Base-by-base conservation (phyloP, 345 rosid genomes). In the Lumnitzera racemosa region DNA sequence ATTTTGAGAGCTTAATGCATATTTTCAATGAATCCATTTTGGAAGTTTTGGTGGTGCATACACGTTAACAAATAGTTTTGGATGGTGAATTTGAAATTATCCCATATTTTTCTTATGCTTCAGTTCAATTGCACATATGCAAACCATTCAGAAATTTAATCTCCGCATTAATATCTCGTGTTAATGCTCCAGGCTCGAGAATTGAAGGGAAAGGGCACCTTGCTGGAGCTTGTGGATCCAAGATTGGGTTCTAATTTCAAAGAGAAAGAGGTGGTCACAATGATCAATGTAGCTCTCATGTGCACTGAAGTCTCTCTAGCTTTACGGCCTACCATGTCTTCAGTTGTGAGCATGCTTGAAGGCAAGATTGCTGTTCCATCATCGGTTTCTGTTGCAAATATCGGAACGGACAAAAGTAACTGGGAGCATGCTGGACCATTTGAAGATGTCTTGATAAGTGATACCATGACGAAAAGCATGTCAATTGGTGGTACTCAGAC, bases 401-500 rank as follows among this genome's bases (percentile, higher is more conserved):
- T 7, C 43, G 7, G 7, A 36, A 36, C 43, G 5, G 11, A 36
- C 7, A 9, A 31, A 56, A 56, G 58, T 12, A 46, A 12, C 46
- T 2, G 58, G 58, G 17, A 29, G 36, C 36, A 12, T 27, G 17
- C 27, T 56, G 46, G n/a, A 27, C 46, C 47, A 72, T 72, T 74
- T 74, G 63, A 24, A 75, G 43, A 47, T 76, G 66, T 47, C 72
- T 70, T 46, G 67, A 61, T 1, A 41, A 55, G 49, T 51, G 55
- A n/a, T 67, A 31, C 47, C 73, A 52, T 4, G 55, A 57, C 31
- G 3, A 70, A 64, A 0, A 75, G 69, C 13, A 29, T 54, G 17
- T 55, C 66, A 46, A 58, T 29, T 13, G 65, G 64, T 13, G 80
- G 72, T 27, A 76, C 80, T 36, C 7, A 9, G 14, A 58, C 74